Base-by-base conservation (phyloP, 164 flowering plant genomes). In the Stephania yunnanensis region DNA sequence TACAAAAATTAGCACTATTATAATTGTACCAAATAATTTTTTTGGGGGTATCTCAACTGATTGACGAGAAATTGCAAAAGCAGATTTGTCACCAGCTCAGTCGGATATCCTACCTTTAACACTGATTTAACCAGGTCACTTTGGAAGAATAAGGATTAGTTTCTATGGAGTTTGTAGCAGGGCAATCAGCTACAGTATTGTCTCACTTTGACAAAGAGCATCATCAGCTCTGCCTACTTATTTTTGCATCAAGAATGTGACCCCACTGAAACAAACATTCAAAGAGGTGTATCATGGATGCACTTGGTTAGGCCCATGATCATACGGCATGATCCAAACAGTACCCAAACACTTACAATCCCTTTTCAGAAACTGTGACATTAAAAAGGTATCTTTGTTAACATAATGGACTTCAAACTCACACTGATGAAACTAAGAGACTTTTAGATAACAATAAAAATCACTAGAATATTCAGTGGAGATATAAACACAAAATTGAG, bases 271-370 rank as follows among this genome's bases (percentile, higher is more conserved):
- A 86, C 74, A 78, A 83, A 66, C 78, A 88, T 80, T 84, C 86
- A 84, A 80, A 85, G 77, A 86, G 91, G 84, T 84, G 93, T 89
- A 91, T 92, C 92, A 4, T 66, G 73, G 92, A 89, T 90, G 89
- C 87, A 78, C 58, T 19, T 44, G 6, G 53, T 15, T 11, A 48
- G 12, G 67, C n/a, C 17, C 19, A 55, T 15, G 12, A 55, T 55
- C 63, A 10, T 48, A 2, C 2, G 2, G 42, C 42, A 2, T 55
- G 19, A 55, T 55, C 63, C 13, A 55, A 55, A 50, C 55, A 9
- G 6, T 50, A 9, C 12, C 55, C 55, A 2, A 50, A 50, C 6
- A 50, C 6, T 50, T 50, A 13, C 12, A 50, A 50, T 50, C 55
- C 10, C 10, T 50, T 50, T 50, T 50, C 55, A 6, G 9, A 9